Evolutionary conservation across 305 asterid species (phyloP), one percentile per base, ranked within the genome.

Genomic region (Fraxinus angustifolia): DNA sequence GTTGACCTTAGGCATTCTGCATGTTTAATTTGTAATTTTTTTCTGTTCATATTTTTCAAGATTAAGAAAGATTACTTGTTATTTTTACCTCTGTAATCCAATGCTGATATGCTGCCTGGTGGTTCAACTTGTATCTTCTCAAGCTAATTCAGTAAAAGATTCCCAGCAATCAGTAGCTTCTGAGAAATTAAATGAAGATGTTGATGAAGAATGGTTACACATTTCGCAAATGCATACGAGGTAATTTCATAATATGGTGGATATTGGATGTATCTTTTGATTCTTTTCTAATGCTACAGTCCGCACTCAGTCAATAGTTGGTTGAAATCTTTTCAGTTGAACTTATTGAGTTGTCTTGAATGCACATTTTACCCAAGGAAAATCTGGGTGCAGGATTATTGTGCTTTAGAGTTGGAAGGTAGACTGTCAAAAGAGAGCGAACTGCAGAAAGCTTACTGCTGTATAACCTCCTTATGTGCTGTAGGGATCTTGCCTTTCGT

Each of bases 181-280:
- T 45, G 88, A 73, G 68, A 78, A 81, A 84, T 85, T 89, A 74
- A 79, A 80, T 81, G 93, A 84, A 56, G 93, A 90, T 78, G 73
- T 78, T 77, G 98, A 96, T 83, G 91, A 93, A 81, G 97, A 94
- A 83, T 96, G 98, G 99, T 36, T 82, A 79, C 90, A 60, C 86
- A 92, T 96, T 79, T 89, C 90, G 42, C 87, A 90, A 87, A 93
- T 93, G 92, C 99, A 94, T 78, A 89, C 93, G 67, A 89, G 99
- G 98, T 96, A 88, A 81, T 80, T 50, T 73, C 82, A 74, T 77
- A 75, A 53, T 78, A 83, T 80, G 75, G 3, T 53, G 28, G 3
- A 19, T 73, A 21, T 21, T 77, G 58, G 45, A 36, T 80, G 34
- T 60, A 19, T 3, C 26, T 34, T 78, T 82, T 14, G n/a, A n/a